phyloP scores from a whole-genome alignment of 129 eudicot species.

The Kitagawia praeruptora region DNA sequence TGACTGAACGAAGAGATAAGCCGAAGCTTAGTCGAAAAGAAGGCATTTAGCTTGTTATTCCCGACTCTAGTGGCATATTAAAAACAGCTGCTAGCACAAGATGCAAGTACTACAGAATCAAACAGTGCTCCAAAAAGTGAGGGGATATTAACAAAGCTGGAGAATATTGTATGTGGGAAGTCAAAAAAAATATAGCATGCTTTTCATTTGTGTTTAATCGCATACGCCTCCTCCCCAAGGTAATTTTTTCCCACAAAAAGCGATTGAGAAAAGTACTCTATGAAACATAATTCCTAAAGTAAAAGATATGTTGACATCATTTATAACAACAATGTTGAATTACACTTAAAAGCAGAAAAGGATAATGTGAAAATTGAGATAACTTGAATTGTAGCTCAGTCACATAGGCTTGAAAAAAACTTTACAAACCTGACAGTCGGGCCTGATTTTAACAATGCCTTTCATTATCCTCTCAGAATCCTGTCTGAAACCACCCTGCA shows the following conservation, averaged over 20 bases:
- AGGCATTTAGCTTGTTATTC: background rate
- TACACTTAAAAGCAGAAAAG: background rate
- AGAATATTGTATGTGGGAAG: background rate
- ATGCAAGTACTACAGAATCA: background rate
- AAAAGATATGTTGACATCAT: background rate
- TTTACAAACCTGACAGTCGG: constrained; percentile 57
- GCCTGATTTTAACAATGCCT: constrained; percentile 40
- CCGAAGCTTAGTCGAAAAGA: background rate
- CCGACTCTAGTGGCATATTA: background rate
- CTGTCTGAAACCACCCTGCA: constrained; percentile 70
- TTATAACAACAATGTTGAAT: background rate
- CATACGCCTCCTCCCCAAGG: background rate
- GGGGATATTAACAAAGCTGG: background rate
- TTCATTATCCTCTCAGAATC: constrained; percentile 70
- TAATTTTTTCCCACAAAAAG: background rate
- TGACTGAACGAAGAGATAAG: background rate
- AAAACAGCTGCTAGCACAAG: background rate
- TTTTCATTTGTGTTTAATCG: background rate
- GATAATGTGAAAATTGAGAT: background rate
- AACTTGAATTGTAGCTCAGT: background rate
- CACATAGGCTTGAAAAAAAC: background rate
- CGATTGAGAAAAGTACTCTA: background rate
- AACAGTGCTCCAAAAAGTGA: background rate
- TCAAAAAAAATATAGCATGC: background rate
- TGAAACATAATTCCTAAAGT: background rate